phyloP scores from a whole-genome alignment of 2,329 filamentous ascomycete species.

The Ceratocystis lukuohia region DNA sequence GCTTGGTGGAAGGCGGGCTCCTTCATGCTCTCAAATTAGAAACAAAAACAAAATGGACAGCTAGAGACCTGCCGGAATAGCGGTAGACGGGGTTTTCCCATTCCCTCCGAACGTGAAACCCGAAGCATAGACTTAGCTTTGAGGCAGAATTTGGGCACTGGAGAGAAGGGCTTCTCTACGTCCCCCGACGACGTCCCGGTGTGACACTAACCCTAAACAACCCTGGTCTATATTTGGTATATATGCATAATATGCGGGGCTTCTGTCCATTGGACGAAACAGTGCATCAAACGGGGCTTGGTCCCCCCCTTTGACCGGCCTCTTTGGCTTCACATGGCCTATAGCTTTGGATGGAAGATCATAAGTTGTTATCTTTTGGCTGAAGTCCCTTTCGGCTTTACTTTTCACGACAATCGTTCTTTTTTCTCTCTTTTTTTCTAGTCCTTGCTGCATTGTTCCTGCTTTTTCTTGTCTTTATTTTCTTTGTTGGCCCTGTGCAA shows the following conservation, averaged over 20 bases:
- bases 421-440: not conserved
- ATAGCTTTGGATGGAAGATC: not conserved
- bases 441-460: not conserved
- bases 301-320: not conserved
- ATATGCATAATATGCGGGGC: slow-evolving; percentile 6
- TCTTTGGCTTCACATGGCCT: not conserved
- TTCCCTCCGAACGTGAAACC: no score
- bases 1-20: not conserved
- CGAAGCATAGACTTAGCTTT: no score
- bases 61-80: no score
- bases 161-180: no score
- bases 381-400: not conserved
- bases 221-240: not conserved
- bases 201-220: not conserved
- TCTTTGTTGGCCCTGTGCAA: not conserved
- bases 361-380: not conserved
- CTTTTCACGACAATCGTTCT: not conserved
- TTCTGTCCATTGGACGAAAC: not conserved
- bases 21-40: not conserved
- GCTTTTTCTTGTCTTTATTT: not conserved
- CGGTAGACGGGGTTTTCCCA: no score
- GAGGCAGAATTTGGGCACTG: no score
- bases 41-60: not conserved
- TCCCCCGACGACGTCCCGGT: no score
- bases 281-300: slow-evolving; percentile 5